phyloP scores from a whole-genome alignment of 306 rosid genomes.

The Spatholobus suberectus region DNA sequence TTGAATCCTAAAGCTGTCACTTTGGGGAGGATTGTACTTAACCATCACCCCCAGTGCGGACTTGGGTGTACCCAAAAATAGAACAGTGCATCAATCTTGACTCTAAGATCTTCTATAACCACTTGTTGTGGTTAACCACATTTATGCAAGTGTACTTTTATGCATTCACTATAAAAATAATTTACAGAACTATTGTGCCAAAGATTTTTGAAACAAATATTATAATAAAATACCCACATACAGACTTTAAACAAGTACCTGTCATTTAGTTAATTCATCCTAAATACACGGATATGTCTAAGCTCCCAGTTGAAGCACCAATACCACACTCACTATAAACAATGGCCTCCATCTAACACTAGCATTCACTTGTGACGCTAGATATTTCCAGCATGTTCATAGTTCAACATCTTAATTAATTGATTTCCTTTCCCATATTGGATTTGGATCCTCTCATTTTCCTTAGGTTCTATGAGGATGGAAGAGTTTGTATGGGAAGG shows the following conservation, averaged over 20 bases:
- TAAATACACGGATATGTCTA: neutral
- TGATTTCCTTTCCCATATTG: constrained; percentile 6
- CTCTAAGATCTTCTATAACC: constrained; percentile 12
- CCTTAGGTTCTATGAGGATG: neutral
- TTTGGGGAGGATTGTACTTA: neutral
- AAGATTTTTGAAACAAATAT: neutral
- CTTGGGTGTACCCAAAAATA: neutral
- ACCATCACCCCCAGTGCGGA: neutral
- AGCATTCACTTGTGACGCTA: neutral
- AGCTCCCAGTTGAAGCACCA: neutral
- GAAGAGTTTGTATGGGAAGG: constrained; percentile 15
- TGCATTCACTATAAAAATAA: constrained; percentile 22
- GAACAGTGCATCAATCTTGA: neutral
- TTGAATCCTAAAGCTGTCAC: neutral
- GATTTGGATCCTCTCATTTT: neutral
- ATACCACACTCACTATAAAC: constrained; percentile 7
- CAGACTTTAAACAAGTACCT: neutral
- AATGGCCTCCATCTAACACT: neutral
- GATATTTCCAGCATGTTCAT: constrained; percentile 26
- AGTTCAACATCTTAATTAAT: neutral
- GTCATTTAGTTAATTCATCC: constrained; percentile 1
- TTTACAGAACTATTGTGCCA: neutral
- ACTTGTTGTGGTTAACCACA: neutral
- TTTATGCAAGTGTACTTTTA: neutral
- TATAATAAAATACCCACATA: neutral